phyloP scores from a whole-genome alignment of 805 yeast genomes.

The Sugiyamaella chiloensis region DNA sequence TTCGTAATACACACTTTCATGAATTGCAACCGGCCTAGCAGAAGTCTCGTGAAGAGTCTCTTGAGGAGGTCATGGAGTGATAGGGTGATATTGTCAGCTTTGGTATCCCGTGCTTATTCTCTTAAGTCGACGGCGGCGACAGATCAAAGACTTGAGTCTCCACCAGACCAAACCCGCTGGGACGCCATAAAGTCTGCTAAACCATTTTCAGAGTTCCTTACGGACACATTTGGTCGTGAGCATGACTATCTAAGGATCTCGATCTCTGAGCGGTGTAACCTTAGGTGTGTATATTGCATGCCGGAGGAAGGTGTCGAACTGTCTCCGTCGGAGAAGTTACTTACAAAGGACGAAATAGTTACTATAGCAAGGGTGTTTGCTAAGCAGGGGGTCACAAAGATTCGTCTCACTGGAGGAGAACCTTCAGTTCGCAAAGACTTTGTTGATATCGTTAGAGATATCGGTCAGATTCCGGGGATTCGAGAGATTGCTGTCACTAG shows the following conservation, averaged over 20 bases:
- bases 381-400: slow-evolving; percentile 47
- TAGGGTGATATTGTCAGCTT: no score
- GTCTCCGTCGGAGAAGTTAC: slow-evolving; percentile 40
- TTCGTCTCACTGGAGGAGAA: slow-evolving; percentile 55
- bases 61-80: no score
- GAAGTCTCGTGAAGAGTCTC: no score
- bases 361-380: slow-evolving; percentile 45
- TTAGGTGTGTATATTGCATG: slow-evolving; percentile 49
- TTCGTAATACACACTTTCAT: no score
- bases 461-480: slow-evolving; percentile 41
- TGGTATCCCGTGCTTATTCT: no score
- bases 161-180: slow-evolving; percentile 6
- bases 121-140: no score
- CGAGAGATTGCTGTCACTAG: slow-evolving; percentile 51
- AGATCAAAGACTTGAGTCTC: no score
- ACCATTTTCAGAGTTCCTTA: slow-evolving; percentile 41
- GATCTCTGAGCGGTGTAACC: slow-evolving; percentile 50
- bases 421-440: slow-evolving; percentile 53
- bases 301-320: slow-evolving; percentile 55
- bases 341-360: slow-evolving; percentile 45
- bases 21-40: no score
- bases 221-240: slow-evolving; percentile 43
- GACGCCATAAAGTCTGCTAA: slow-evolving; percentile 22
- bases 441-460: slow-evolving; percentile 40
- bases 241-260: slow-evolving; percentile 52